phyloP scores from a whole-genome alignment of 2,329 filamentous ascomycete genomes.

The Talaromyces sp. region DNA sequence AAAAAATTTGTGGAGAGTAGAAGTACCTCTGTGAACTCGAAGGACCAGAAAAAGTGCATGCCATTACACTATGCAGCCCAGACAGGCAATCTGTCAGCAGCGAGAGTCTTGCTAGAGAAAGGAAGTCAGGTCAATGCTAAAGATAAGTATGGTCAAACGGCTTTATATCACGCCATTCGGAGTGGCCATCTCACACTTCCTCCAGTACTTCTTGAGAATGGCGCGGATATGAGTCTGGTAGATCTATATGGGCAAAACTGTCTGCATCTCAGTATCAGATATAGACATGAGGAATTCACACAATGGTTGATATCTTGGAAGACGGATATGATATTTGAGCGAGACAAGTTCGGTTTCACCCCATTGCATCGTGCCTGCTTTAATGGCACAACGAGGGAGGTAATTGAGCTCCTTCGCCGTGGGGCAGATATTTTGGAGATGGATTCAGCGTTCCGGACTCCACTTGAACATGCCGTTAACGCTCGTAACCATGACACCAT shows the following conservation, averaged over 20 bases:
- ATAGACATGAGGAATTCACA: background rate
- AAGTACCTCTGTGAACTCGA: background rate
- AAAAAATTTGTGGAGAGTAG: background rate
- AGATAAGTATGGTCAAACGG: background rate
- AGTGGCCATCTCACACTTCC: background rate
- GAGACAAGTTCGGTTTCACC: background rate
- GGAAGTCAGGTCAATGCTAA: background rate
- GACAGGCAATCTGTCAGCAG: background rate
- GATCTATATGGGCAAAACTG: background rate
- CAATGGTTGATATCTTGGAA: background rate
- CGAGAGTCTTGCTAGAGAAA: background rate
- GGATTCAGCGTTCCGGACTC: background rate
- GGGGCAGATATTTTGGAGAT: background rate
- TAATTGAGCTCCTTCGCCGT: background rate
- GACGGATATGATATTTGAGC: background rate
- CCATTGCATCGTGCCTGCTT: background rate
- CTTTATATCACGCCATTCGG: background rate
- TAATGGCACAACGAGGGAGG: background rate
- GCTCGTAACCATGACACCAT: background rate
- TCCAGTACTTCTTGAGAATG: background rate
- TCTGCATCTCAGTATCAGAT: background rate
- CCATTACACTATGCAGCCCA: background rate
- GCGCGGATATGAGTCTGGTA: background rate
- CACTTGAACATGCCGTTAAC: background rate
- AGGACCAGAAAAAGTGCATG: background rate